Evolutionary conservation across 345 rosid species (phyloP).

Genomic region (Lepidium aucheri): DNA sequence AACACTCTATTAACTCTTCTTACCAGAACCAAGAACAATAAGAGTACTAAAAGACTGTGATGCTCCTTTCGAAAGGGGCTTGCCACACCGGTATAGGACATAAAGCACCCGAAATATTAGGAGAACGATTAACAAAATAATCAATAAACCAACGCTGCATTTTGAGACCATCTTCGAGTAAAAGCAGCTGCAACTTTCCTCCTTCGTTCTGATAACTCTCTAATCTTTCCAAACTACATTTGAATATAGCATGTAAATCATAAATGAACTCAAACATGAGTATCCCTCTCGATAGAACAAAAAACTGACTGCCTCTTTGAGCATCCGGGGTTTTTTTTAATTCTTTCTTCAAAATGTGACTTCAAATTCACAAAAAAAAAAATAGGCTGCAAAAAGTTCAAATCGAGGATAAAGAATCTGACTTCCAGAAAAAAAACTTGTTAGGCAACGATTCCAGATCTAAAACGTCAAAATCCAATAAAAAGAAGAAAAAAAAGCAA

Average conservation of each 20-base stretch:
- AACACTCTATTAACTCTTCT: neutral
- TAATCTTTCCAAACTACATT: neutral
- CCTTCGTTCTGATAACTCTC: slow-evolving; percentile 9
- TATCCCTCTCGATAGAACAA: neutral
- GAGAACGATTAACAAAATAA: neutral
- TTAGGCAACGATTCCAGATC: neutral
- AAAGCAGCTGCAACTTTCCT: slow-evolving; percentile 6
- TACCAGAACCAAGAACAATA: slow-evolving; percentile 61
- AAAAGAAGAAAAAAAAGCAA: too few species aligned
- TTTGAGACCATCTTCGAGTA: slow-evolving; percentile 19
- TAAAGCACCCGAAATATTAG: slow-evolving; percentile 25
- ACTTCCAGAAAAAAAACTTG: neutral
- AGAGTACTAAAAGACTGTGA: slow-evolving; percentile 38
- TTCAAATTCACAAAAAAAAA: too few species aligned
- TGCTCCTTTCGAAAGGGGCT: slow-evolving; percentile 31
- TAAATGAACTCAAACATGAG: neutral
- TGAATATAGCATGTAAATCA: neutral
- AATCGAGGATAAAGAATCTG: neutral
- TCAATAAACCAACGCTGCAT: slow-evolving; percentile 5
- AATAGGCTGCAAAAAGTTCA: neutral
- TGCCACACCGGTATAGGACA: slow-evolving; percentile 37
- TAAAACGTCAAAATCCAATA: neutral
- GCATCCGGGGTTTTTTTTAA: neutral
- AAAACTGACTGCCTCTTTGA: neutral
- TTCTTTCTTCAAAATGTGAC: neutral